A percentile compares a stretch with the other conserved stretches of the same genome.
Evolutionary conservation across 768 basidiomycete genomes (phyloP).

Genomic region (Suillus sp.): DNA sequence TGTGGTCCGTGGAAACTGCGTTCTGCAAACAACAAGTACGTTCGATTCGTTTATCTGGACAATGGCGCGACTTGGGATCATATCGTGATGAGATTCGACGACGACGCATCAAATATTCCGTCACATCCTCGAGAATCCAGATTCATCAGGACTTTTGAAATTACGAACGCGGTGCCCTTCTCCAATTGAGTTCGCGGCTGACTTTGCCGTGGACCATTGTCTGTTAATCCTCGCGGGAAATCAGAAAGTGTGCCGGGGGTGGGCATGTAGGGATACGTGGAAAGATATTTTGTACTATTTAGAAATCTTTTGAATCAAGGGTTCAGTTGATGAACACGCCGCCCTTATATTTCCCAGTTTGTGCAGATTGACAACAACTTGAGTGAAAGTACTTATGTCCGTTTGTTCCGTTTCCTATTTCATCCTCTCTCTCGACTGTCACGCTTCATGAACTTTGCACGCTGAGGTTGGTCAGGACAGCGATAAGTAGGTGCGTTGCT

Average conservation of each 20-base stretch:
- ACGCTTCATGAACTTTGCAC: conserved; percentile 8
- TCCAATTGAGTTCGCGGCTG: not conserved
- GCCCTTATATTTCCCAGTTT: conserved; percentile 6
- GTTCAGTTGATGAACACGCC: not conserved
- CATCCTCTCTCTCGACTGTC: conserved; percentile 2
- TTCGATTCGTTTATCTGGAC: not conserved
- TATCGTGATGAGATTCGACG: not conserved
- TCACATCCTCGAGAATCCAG: conserved; percentile 1
- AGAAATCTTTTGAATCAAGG: conserved; percentile 2
- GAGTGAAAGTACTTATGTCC: conserved; percentile 10
- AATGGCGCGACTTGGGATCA: not conserved
- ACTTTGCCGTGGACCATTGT: not conserved
- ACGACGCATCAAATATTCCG: not conserved
- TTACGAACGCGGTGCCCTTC: not conserved
- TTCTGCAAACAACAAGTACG: not conserved
- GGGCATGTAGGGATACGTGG: not conserved
- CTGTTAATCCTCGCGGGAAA: not conserved
- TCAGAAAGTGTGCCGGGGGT: not conserved
- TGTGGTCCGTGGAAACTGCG: not conserved
- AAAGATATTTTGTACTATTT: not conserved
- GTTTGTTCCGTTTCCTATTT: conserved; percentile 1
- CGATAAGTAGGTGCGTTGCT: not conserved
- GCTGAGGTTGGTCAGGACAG: not conserved
- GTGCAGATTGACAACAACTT: conserved; percentile 1
- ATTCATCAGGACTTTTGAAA: no score